Conservation (phyloP, 2,329 filamentous ascomycete genomes). For the Thielaviopsis musarum region DNA sequence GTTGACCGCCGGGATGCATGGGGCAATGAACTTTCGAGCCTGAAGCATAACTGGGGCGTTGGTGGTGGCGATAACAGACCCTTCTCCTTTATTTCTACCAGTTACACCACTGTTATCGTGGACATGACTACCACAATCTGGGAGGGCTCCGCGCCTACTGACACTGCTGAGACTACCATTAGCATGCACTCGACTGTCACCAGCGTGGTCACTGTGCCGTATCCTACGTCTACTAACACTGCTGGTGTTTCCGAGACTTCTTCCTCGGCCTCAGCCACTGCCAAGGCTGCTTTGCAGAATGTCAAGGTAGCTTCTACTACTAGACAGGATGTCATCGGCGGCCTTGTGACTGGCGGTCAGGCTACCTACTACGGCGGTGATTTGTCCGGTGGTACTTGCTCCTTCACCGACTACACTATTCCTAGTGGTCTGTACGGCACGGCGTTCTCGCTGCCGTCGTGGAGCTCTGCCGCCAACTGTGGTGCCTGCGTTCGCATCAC, state of each 20-base stretch:
- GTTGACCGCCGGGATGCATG: background rate
- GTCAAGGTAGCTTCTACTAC: background rate
- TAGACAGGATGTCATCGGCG: background rate
- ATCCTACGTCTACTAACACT: background rate
- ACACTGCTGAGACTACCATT: background rate
- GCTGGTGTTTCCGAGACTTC: background rate
- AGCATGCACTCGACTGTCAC: background rate
- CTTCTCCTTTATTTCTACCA: background rate
- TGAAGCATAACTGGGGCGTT: background rate
- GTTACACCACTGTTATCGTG: background rate
- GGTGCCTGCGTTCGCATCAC: conserved; percentile 45
- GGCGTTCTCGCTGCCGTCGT: conserved; percentile 41
- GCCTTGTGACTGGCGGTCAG: background rate
- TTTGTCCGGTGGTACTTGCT: conserved; percentile 42
- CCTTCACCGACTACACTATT: conserved; percentile 45
- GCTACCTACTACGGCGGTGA: conserved; percentile 38
- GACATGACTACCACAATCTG: background rate
- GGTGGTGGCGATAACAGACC: background rate
- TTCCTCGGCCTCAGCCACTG: background rate
- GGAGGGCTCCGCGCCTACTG: background rate
- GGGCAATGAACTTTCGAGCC: background rate
- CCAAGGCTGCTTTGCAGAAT: background rate
- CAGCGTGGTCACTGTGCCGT: background rate
- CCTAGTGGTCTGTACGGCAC: conserved; percentile 42
- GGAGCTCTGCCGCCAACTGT: conserved; percentile 38